Conservation (phyloP, 441 rosid species). For the Brassica balearica region DNA sequence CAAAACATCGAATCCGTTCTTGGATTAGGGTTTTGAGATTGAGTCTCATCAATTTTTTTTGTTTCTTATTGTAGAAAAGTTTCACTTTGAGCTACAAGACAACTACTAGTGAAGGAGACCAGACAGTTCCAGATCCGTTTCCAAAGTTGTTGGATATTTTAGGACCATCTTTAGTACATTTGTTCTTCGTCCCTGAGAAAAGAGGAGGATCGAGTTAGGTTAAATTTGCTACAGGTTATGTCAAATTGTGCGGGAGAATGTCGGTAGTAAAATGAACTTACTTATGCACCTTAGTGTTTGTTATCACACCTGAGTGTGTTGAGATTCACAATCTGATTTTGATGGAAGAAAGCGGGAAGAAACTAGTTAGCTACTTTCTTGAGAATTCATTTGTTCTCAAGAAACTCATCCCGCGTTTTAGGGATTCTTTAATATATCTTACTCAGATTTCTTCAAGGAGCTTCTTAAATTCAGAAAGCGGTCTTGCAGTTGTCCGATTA, state of each 20-base stretch:
- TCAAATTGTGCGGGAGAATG: constrained; percentile 82
- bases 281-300: no score
- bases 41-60: neutral
- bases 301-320: no score
- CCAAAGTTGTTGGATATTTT: constrained; percentile 52
- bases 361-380: no score
- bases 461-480: no score
- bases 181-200: constrained; percentile 58
- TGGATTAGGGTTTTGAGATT: constrained; percentile 4
- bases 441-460: no score
- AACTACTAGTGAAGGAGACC: constrained; percentile 53
- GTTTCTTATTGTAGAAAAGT: constrained; percentile 56
- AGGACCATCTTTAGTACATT: constrained; percentile 68
- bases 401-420: no score
- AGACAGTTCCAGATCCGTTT: constrained; percentile 53
- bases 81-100: constrained; percentile 53
- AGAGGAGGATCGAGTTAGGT: constrained; percentile 68
- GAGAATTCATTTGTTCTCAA: no score
- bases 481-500: no score
- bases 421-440: no score
- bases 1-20: no score
- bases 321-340: no score
- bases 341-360: no score
- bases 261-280: constrained; percentile 33
- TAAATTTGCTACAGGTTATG: constrained; percentile 74